phyloP scores from a whole-genome alignment of 2,329 filamentous ascomycete species.

The Aureobasidium mangrovei region DNA sequence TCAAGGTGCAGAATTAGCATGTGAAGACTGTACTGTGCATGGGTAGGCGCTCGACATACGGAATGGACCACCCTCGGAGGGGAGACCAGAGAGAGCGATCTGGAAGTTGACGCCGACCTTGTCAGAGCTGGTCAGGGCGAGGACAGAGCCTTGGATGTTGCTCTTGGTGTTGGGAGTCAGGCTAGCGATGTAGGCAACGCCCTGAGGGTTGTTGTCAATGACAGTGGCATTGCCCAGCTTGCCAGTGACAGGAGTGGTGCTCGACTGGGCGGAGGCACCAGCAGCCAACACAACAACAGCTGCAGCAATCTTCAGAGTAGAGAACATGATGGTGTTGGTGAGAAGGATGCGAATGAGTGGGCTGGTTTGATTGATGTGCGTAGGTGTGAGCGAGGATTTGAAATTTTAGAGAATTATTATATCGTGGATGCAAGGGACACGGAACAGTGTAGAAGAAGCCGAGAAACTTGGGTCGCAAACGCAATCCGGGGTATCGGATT shows the following conservation, averaged over 20 bases:
- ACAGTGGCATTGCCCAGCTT: conserved; percentile 24
- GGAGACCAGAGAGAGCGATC: conserved; percentile 34
- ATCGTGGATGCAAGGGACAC: conserved; percentile 3
- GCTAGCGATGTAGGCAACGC: conserved; percentile 31
- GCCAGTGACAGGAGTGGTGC: conserved; percentile 14
- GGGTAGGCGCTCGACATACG: conserved; percentile 21
- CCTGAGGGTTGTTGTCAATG: conserved; percentile 30
- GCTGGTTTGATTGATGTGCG: not conserved
- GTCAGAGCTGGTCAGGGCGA: conserved; percentile 25
- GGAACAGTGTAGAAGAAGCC: not conserved
- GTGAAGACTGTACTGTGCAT: conserved; percentile 13
- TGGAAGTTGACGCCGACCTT: conserved; percentile 34
- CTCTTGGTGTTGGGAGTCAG: conserved; percentile 28
- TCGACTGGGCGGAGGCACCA: conserved; percentile 11
- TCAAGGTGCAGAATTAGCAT: not conserved
- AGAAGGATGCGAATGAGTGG: not conserved
- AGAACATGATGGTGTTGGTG: conserved; percentile 5
- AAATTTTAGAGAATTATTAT: conserved; percentile 1
- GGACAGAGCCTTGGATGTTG: conserved; percentile 26
- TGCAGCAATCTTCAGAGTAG: not conserved
- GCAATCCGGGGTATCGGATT: conserved; percentile 3
- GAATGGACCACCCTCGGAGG: conserved; percentile 36
- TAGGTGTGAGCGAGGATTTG: conserved; percentile 3
- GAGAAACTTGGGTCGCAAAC: not conserved
- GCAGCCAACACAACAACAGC: conserved; percentile 10